These are phyloP conservation scores for Blastocystis sp. DNA, from an alignment of 352 stramenopile species.

Conservation along the genomic window DNA sequence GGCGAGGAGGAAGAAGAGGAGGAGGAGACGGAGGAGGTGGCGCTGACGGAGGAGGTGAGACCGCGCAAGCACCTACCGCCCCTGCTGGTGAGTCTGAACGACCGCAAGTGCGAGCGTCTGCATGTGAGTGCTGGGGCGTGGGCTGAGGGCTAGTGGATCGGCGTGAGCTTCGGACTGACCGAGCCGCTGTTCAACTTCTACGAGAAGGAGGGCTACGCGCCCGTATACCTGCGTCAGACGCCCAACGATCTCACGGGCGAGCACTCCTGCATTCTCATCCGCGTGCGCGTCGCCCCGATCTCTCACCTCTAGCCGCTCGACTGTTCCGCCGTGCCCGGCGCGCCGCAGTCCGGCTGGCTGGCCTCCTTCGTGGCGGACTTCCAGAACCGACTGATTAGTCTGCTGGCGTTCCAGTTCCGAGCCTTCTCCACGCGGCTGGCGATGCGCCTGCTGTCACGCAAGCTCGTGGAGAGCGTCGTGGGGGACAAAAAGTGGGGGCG, in stretches of 20 bases:
- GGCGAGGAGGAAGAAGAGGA: slow-evolving; percentile 72
- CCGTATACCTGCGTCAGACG: slow-evolving; percentile 96
- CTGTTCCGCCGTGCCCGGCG: slow-evolving; percentile 79
- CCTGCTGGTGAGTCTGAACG: slow-evolving; percentile 88
- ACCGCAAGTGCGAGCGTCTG: slow-evolving; percentile 87
- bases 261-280: slow-evolving; percentile 87
- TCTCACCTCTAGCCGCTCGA: slow-evolving; percentile 70
- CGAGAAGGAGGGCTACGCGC: slow-evolving; percentile 85
- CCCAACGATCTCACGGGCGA: slow-evolving; percentile 98
- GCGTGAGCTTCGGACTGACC: slow-evolving; percentile 94
- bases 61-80: slow-evolving; percentile 92
- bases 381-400: slow-evolving; percentile 84
- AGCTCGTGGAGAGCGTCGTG: slow-evolving; percentile 70
- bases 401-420: slow-evolving; percentile 88
- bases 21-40: slow-evolving; percentile 69
- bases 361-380: slow-evolving; percentile 88
- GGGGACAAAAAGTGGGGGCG: slow-evolving; percentile 69
- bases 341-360: slow-evolving; percentile 84
- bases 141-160: slow-evolving; percentile 80
- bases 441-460: slow-evolving; percentile 83
- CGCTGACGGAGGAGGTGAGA: slow-evolving; percentile 75
- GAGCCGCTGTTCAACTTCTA: slow-evolving; percentile 93
- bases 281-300: slow-evolving; percentile 75
- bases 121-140: slow-evolving; percentile 74
- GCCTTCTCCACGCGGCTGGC: slow-evolving; percentile 84